Evolutionary conservation across 208 protist species (phyloP).

Genomic region (Plasmodiophora brassicae): DNA sequence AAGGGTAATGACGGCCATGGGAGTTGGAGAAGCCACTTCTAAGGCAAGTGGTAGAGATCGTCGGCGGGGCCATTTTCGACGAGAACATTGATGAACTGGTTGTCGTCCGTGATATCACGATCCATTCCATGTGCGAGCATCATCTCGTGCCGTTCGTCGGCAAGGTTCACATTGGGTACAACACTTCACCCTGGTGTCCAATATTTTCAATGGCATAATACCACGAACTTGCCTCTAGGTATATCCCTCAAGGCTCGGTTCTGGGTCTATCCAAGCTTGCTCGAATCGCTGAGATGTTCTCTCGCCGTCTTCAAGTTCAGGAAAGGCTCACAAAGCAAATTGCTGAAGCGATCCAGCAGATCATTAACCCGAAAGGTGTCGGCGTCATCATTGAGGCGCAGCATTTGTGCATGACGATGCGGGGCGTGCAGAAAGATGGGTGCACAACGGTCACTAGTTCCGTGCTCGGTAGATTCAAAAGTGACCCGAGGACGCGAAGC

Average conservation of each 20-base stretch:
- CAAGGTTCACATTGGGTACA: conserved; percentile 74
- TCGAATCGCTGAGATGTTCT: conserved; percentile 71
- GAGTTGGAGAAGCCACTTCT: conserved; percentile 45
- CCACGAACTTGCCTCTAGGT: conserved; percentile 74
- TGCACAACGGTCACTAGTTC: not conserved
- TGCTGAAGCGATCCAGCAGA: conserved; percentile 62
- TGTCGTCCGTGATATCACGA: conserved; percentile 73
- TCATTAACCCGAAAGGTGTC: conserved; percentile 61
- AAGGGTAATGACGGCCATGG: not conserved
- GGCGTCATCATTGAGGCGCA: conserved; percentile 47
- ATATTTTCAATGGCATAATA: conserved; percentile 62
- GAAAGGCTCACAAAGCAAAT: conserved; percentile 62
- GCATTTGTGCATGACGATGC: conserved; percentile 81
- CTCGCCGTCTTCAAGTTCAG: conserved; percentile 55
- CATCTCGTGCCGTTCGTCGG: conserved; percentile 77
- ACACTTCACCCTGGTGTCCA: conserved; percentile 68
- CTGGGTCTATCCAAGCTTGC: conserved; percentile 76
- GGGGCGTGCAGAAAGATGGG: conserved; percentile 48
- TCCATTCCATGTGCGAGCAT: conserved; percentile 78
- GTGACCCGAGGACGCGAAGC: not conserved
- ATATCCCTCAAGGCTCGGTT: conserved; percentile 72
- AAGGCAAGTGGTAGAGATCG: conserved; percentile 61
- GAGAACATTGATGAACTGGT: conserved; percentile 74
- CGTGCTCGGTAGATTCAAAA: not conserved
- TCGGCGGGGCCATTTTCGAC: conserved; percentile 66